A percentile compares a stretch with the other conserved stretches of the same genome.
These are phyloP conservation scores for Graphiopsis chlorocephala DNA, from an alignment of 2,329 filamentous ascomycete genomes.

Conservation along the genomic window DNA sequence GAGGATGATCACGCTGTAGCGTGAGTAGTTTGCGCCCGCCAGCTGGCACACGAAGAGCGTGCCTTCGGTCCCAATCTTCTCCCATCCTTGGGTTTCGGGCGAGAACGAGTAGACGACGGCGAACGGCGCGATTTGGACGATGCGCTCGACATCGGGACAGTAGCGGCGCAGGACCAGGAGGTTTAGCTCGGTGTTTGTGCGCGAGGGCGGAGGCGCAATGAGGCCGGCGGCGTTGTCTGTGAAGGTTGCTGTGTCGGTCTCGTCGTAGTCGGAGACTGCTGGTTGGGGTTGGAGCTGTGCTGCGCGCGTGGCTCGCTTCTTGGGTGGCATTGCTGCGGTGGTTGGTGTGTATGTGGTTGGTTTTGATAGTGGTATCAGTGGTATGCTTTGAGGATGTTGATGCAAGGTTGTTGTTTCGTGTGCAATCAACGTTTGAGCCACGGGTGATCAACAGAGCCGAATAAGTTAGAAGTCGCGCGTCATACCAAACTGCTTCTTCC, in stretches of 20 bases:
- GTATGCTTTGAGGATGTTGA: too few relatives aligned
- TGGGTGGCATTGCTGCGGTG: conserved; percentile 3
- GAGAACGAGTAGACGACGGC: conserved; percentile 82
- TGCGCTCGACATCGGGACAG: conserved; percentile 67
- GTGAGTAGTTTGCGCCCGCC: conserved; percentile 31
- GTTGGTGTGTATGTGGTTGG: neutral
- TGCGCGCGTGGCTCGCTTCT: conserved; percentile 8
- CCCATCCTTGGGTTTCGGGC: conserved; percentile 66
- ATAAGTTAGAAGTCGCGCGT: conserved; percentile 3
- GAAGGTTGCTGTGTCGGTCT: conserved; percentile 44
- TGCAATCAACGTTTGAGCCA: neutral
- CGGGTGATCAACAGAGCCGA: conserved; percentile 4
- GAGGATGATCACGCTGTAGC: conserved; percentile 46
- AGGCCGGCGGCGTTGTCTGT: conserved; percentile 22
- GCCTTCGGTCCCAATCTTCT: conserved; percentile 81
- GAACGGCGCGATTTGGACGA: conserved; percentile 79
- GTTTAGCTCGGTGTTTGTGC: conserved; percentile 84
- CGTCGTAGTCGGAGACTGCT: conserved; percentile 45
- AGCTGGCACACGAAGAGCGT: conserved; percentile 82
- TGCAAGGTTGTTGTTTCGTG: neutral
- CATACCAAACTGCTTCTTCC: conserved; percentile 4
- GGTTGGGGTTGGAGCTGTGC: conserved; percentile 19
- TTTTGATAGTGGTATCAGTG: neutral
- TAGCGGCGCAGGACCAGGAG: conserved; percentile 79
- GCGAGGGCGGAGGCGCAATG: conserved; percentile 48